Evolutionary conservation across 2,329 filamentous ascomycete genomes (phyloP), one percentile per base, ranked within the genome.

Genomic region (Penicillium sp.): DNA sequence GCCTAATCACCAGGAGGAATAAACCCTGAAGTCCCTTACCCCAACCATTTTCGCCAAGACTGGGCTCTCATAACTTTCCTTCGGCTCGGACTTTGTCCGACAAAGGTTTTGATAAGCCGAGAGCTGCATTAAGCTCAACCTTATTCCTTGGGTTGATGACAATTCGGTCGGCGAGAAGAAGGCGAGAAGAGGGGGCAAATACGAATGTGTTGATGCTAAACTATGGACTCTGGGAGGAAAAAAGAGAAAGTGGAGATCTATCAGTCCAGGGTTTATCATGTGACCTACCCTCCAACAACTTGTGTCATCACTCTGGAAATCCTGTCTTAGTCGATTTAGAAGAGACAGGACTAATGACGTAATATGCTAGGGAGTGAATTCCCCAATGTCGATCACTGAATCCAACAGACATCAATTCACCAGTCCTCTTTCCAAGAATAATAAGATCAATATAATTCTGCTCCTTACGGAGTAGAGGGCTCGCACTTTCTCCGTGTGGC

Each of bases 401-500:
- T 16, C 24, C 24, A 20, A 16, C 2, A 10, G 20, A 2, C 20
- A 14, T 4, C 22, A n/a, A 22, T 31, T 35, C 4, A 11, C 4
- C 22, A 22, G 14, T 35, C 5, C 11, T 20, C 18, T 18, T 18
- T 5, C 34, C 14, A 32, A 13, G 10, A 13, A 13, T 32, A 32
- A 32, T 32, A 32, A 13, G 10, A 13, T 5, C 11, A 13, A 13
- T 32, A 34, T 16, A 7, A 14, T 31, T 16, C 7, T 5, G 24
- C 24, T 26, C 24, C 24, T 0, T 9, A 8, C 24, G 7, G 24
- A 26, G 24, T 26, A 13, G 8, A 20, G 11, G 1, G 11, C 26
- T 56, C 54, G 54, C 49, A 53, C 35, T 47, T 56, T 16, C 49
- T 56, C 54, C 54, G 54, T 35, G 42, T 47, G 31, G 31, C 14